Conservation (phyloP, 2,329 filamentous ascomycete genomes). For the Tolypocladium endophyticum region DNA sequence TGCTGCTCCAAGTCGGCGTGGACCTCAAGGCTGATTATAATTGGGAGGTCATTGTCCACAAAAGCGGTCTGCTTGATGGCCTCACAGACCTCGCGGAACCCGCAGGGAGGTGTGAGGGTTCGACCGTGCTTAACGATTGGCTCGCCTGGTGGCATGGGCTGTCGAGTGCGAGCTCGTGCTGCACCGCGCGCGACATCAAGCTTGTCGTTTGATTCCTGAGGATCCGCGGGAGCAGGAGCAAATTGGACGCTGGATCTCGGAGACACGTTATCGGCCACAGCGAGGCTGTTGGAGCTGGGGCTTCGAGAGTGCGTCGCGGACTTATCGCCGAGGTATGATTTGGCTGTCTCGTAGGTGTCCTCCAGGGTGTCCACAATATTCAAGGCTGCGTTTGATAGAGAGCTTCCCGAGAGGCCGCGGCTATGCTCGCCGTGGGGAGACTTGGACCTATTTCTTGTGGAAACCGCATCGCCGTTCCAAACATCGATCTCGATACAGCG, state of each 20-base stretch:
- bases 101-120: constrained; percentile 75
- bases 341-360: constrained; percentile 16
- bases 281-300: constrained; percentile 25
- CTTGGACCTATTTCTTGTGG: constrained; percentile 22
- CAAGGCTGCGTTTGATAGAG: constrained; percentile 32
- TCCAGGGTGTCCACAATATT: constrained; percentile 26
- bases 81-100: constrained; percentile 77
- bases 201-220: constrained; percentile 22
- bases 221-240: constrained; percentile 8
- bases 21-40: constrained; percentile 89
- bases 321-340: constrained; percentile 18
- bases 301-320: constrained; percentile 24
- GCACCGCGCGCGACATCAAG: constrained; percentile 16
- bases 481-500: constrained; percentile 93
- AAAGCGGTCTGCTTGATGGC: constrained; percentile 75
- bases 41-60: constrained; percentile 59
- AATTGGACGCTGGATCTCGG: constrained; percentile 19
- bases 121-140: constrained; percentile 75
- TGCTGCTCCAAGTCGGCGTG: constrained; percentile 78
- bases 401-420: constrained; percentile 35
- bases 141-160: constrained; percentile 39
- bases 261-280: constrained; percentile 16
- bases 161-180: constrained; percentile 12
- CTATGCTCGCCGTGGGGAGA: constrained; percentile 32
- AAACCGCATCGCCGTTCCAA: constrained; percentile 61